Percentiles rank a stretch among this genome's conserved stretches.
Evolutionary conservation across 495 filamentous ascomycete genomes (phyloP).

Genomic region (Pseudomonodictys pantanalensis): DNA sequence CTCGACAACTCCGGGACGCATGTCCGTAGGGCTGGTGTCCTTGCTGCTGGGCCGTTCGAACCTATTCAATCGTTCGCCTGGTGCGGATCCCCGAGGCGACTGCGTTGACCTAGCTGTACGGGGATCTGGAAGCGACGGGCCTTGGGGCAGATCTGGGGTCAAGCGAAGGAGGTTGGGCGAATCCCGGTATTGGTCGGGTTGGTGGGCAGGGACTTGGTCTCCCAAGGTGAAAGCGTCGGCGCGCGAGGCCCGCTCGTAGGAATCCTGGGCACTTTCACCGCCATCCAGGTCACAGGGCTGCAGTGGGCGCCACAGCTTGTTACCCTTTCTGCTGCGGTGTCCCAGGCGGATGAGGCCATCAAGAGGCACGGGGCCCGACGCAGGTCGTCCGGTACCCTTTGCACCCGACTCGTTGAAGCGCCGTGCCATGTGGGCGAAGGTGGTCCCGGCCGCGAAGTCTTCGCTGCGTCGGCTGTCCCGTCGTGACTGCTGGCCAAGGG

Average conservation of each 20-base stretch:
- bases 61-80: background rate
- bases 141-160: background rate
- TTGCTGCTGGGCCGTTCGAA: conserved; percentile 12
- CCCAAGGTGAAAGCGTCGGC: background rate
- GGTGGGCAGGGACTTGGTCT: background rate
- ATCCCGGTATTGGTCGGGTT: background rate
- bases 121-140: background rate
- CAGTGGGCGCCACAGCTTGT: conserved; percentile 27
- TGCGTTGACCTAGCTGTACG: too few relatives aligned
- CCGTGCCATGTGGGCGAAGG: conserved; percentile 34
- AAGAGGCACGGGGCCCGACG: conserved; percentile 25
- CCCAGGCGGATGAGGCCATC: conserved; percentile 14
- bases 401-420: conserved; percentile 7
- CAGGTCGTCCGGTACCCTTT: conserved; percentile 8
- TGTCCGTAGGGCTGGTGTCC: conserved; percentile 21
- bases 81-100: too few relatives aligned
- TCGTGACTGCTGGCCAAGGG: conserved; percentile 15
- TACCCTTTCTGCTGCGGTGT: conserved; percentile 15
- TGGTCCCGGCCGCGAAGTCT: background rate
- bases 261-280: conserved; percentile 3
- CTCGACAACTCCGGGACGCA: conserved; percentile 15
- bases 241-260: background rate
- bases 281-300: conserved; percentile 24
- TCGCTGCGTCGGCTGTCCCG: background rate
- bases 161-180: background rate